These are phyloP conservation scores for Lepraria neglecta DNA, from an alignment of 495 filamentous ascomycete species.

Conservation along the genomic window DNA sequence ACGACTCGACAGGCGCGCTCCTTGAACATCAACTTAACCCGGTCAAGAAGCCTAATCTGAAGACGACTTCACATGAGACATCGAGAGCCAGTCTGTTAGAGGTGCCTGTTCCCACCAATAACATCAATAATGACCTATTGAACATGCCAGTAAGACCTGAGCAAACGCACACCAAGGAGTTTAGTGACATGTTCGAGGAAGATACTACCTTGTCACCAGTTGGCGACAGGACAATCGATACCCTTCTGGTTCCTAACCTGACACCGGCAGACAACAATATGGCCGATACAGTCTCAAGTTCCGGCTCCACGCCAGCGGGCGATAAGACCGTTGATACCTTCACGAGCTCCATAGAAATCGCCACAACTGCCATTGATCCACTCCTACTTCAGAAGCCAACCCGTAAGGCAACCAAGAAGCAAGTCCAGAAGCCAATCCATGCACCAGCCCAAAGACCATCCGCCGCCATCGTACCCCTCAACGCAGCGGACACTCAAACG, in stretches of 20 bases:
- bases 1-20: background rate
- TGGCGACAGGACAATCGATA: background rate
- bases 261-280: too few species aligned
- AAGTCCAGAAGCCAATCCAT: background rate
- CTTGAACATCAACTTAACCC: background rate
- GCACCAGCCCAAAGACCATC: background rate
- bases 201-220: background rate
- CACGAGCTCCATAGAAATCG: background rate
- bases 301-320: background rate
- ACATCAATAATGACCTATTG: background rate
- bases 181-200: background rate
- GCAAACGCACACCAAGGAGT: background rate
- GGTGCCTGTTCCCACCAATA: background rate
- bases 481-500: background rate
- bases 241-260: too few species aligned
- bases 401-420: background rate
- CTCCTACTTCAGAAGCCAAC: background rate
- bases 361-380: constrained; percentile 2
- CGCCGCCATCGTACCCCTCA: background rate
- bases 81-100: background rate
- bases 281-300: too few species aligned
- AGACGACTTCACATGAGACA: background rate
- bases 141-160: background rate
- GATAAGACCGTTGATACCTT: background rate
- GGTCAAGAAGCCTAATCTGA: background rate